A percentile compares a stretch with the other conserved stretches of the same genome.
Conservation (phyloP, 1,284 basidiomycete genomes). For the Spongispora temasekensis region DNA sequence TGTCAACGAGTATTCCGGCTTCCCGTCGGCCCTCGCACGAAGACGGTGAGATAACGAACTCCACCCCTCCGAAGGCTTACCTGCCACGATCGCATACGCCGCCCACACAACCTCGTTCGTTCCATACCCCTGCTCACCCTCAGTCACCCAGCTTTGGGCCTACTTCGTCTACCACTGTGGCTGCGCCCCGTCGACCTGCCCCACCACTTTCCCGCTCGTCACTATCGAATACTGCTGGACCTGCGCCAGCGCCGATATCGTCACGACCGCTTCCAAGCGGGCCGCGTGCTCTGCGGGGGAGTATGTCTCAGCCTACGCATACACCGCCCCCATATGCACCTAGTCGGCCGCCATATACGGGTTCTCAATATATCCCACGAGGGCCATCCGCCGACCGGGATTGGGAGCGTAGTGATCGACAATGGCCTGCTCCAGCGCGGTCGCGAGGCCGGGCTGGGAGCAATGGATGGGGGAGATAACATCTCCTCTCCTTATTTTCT, state of each 20-base stretch:
- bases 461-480: conserved; percentile 34
- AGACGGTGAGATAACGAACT: conserved; percentile 45
- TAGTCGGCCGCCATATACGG: conserved; percentile 24
- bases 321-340: conserved; percentile 24
- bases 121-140: conserved; percentile 33
- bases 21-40: conserved; percentile 43
- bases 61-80: conserved; percentile 37
- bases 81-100: conserved; percentile 42
- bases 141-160: conserved; percentile 28
- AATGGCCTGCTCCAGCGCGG: conserved; percentile 25
- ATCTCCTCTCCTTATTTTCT: background rate
- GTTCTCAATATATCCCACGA: conserved; percentile 35
- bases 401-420: conserved; percentile 40
- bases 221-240: conserved; percentile 27
- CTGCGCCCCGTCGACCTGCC: conserved; percentile 29
- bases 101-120: conserved; percentile 50
- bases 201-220: conserved; percentile 29
- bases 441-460: conserved; percentile 34
- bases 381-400: conserved; percentile 50
- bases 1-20: conserved; percentile 12
- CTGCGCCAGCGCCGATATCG: conserved; percentile 22
- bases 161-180: conserved; percentile 22
- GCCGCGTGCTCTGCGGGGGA: conserved; percentile 51
- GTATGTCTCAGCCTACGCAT: conserved; percentile 26
- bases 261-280: conserved; percentile 49